These are phyloP conservation scores for Crataegus laevigata DNA, from an alignment of 306 rosid genomes.

Conservation along the genomic window DNA sequence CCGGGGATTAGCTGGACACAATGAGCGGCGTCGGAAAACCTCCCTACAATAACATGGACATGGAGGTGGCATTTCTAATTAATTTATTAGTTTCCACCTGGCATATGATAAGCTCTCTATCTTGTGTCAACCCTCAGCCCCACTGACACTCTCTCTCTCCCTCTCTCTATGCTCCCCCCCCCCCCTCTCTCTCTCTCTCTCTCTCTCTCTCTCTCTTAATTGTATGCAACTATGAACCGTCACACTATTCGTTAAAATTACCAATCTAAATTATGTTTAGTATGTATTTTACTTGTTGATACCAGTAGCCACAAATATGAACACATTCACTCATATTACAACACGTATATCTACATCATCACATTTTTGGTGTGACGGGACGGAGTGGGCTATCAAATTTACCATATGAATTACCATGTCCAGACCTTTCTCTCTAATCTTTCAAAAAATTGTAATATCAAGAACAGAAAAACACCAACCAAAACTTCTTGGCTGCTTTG, in stretches of 20 bases:
- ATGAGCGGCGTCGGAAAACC: slow-evolving; percentile 79
- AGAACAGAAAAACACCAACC: background rate
- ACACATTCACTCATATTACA: background rate
- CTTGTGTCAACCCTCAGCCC: too few species aligned
- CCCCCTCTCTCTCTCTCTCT: too few species aligned
- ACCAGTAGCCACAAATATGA: background rate
- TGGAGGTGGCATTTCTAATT: background rate
- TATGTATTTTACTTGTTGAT: background rate
- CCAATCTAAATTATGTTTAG: too few species aligned
- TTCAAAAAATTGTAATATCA: background rate
- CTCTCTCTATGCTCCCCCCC: too few species aligned
- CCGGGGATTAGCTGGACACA: slow-evolving; percentile 90
- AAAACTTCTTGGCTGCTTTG: background rate
- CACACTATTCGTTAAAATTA: too few species aligned
- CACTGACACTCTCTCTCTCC: too few species aligned
- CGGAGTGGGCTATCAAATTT: too few species aligned
- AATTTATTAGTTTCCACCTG: background rate
- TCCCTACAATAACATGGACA: background rate
- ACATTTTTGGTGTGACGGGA: background rate
- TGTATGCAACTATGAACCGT: too few species aligned
- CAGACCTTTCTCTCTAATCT: background rate
- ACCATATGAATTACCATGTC: too few species aligned
- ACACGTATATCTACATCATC: too few species aligned
- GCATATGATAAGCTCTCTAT: too few species aligned
- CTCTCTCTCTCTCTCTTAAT: too few species aligned